Evolutionary conservation across 2,329 filamentous ascomycete genomes (phyloP).

Genomic region (Aspergillus udagawae): DNA sequence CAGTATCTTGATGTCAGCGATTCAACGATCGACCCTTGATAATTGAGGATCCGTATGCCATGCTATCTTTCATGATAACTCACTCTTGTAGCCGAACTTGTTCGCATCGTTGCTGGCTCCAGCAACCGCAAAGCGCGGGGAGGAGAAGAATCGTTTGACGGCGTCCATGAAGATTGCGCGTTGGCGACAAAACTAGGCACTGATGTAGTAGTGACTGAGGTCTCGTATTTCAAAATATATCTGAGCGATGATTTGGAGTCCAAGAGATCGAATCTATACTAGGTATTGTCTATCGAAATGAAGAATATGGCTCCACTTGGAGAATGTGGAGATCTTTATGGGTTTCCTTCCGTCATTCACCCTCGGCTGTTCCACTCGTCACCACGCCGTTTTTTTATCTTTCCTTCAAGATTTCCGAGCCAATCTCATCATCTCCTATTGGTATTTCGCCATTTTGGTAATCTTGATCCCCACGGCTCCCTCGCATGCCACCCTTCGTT

Average conservation of each 20-base stretch:
- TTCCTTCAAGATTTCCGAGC: constrained; percentile 9
- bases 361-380: background rate
- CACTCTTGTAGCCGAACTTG: constrained; percentile 89
- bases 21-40: background rate
- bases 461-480: background rate
- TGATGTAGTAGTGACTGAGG: background rate
- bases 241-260: background rate
- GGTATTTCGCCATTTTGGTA: background rate
- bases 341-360: background rate
- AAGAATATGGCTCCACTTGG: background rate
- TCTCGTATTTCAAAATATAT: background rate
- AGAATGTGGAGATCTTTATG: background rate
- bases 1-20: background rate
- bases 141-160: constrained; percentile 74
- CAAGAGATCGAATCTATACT: background rate
- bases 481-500: constrained; percentile 45
- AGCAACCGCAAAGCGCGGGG: constrained; percentile 77
- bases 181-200: constrained; percentile 9
- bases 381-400: background rate
- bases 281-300: background rate
- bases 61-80: constrained; percentile 13
- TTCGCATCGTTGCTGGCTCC: constrained; percentile 79
- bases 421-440: background rate
- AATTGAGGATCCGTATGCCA: background rate
- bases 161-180: constrained; percentile 37